Conservation (phyloP, 768 basidiomycete genomes). For the Cyclocybe cylindracea region DNA sequence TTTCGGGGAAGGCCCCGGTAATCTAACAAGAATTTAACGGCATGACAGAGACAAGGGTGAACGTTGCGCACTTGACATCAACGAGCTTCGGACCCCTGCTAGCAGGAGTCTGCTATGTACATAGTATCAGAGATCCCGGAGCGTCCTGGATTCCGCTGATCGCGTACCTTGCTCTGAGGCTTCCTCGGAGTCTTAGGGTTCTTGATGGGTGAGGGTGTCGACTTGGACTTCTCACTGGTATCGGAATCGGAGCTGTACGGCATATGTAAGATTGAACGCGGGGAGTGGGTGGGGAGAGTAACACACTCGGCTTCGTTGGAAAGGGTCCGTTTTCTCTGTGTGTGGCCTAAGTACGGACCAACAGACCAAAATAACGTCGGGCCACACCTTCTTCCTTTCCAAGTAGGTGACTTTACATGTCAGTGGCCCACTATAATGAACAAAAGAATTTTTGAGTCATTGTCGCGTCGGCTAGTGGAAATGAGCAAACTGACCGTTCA, state of each 20-base stretch:
- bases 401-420: constrained; percentile 30
- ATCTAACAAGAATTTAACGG: constrained; percentile 17
- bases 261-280: not conserved
- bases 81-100: constrained; percentile 23
- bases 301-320: constrained; percentile 20
- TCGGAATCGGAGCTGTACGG: constrained; percentile 18
- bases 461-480: constrained; percentile 1
- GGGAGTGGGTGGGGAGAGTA: constrained; percentile 1
- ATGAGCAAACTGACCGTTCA: constrained; percentile 15
- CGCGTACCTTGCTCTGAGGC: constrained; percentile 12
- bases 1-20: constrained; percentile 29
- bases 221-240: constrained; percentile 13
- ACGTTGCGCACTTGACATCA: constrained; percentile 20
- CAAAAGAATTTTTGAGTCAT: constrained; percentile 6
- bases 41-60: not conserved
- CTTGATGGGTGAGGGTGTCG: constrained; percentile 10
- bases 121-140: not conserved
- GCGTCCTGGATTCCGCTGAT: not conserved
- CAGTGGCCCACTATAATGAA: constrained; percentile 11
- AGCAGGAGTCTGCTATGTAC: constrained; percentile 15
- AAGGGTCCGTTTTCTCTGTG: constrained; percentile 25
- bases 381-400: constrained; percentile 34
- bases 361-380: constrained; percentile 1
- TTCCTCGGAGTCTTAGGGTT: constrained; percentile 13
- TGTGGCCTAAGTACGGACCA: constrained; percentile 7